Conservation (phyloP, 1,284 basidiomycete genomes). For the Tausonia pullulans region DNA sequence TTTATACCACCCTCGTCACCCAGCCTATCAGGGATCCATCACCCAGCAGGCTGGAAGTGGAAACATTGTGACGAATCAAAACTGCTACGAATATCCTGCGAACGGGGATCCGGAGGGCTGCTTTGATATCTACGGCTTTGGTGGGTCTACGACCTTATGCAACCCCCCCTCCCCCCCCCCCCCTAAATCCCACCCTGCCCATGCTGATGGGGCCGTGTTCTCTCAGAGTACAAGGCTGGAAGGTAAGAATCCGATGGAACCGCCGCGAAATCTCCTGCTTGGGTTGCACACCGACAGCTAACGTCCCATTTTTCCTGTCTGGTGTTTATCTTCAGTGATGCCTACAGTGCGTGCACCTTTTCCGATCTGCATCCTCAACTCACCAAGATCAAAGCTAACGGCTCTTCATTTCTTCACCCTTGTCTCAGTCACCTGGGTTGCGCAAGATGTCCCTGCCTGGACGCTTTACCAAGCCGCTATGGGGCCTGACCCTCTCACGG, state of each 20-base stretch:
- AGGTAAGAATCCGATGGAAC: constrained; percentile 13
- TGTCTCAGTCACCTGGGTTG: constrained; percentile 53
- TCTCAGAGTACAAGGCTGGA: constrained; percentile 44
- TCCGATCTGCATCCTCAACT: neutral
- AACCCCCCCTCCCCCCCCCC: neutral
- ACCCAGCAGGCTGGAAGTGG: neutral
- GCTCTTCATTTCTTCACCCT: neutral
- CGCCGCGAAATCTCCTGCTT: neutral
- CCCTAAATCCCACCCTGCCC: neutral
- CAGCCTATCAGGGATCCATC: neutral
- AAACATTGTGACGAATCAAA: constrained; percentile 31
- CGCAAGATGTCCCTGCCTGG: constrained; percentile 56
- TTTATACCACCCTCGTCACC: neutral
- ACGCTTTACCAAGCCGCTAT: constrained; percentile 53
- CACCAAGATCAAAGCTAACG: neutral
- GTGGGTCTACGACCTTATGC: neutral
- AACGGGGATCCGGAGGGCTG: constrained; percentile 30
- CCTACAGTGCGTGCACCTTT: constrained; percentile 23
- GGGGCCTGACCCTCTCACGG: constrained; percentile 51
- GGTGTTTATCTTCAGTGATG: constrained; percentile 20
- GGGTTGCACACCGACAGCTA: neutral
- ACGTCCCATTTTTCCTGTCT: neutral
- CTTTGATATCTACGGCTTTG: constrained; percentile 44
- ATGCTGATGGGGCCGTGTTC: neutral
- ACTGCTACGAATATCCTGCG: constrained; percentile 33